Evolutionary conservation across 192 early-diverging fungal genomes (phyloP).

Genomic region (Chytriomyces confervae): DNA sequence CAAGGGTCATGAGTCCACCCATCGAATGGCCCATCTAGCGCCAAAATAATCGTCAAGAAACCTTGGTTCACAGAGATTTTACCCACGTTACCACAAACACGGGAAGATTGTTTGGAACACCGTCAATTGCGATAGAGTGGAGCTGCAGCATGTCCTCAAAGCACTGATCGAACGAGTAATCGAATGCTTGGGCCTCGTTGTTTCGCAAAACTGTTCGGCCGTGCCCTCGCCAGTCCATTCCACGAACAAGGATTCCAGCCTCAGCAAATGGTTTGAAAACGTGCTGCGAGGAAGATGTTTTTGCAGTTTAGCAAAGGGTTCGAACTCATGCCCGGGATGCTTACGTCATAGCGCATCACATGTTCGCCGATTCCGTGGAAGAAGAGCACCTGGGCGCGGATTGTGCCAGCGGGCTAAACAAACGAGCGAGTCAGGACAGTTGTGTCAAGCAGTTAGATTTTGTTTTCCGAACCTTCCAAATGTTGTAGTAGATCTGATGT

Average conservation of each 20-base stretch:
- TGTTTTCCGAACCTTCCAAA: constrained; percentile 25
- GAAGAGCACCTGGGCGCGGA: constrained; percentile 51
- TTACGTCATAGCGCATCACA: constrained; percentile 59
- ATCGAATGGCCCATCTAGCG: constrained; percentile 62
- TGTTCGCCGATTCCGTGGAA: constrained; percentile 61
- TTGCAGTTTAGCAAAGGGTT: not conserved
- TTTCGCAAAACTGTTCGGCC: constrained; percentile 66
- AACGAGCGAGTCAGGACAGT: not conserved
- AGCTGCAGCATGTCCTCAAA: constrained; percentile 53
- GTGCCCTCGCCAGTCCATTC: constrained; percentile 71
- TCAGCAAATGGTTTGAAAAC: constrained; percentile 61
- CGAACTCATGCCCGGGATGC: not conserved
- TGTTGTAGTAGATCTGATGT: constrained; percentile 24
- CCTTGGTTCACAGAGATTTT: constrained; percentile 1
- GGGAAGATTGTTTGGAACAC: constrained; percentile 48
- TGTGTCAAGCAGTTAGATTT: too few species aligned
- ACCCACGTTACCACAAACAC: constrained; percentile 24
- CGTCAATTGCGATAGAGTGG: constrained; percentile 42
- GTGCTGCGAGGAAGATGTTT: constrained; percentile 40
- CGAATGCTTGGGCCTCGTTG: constrained; percentile 12
- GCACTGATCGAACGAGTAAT: constrained; percentile 33
- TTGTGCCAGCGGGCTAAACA: constrained; percentile 9
- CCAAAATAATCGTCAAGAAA: not conserved
- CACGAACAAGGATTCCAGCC: constrained; percentile 60
- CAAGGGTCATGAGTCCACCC: constrained; percentile 46